Evolutionary conservation across 192 early-diverging fungal genomes (phyloP).

Genomic region (Entomortierella chlamydospora): DNA sequence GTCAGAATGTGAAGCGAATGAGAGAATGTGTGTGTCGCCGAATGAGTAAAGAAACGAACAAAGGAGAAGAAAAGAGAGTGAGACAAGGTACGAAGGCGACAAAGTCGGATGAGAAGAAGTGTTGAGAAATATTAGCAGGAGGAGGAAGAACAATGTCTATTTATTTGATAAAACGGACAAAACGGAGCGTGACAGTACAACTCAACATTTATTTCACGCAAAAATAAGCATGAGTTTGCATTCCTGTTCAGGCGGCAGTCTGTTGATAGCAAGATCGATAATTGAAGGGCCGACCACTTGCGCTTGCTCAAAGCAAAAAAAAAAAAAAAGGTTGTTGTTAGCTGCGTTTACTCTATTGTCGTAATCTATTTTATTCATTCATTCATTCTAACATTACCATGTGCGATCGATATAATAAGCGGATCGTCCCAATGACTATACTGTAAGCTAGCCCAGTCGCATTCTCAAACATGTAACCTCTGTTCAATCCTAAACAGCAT

Average conservation of each 20-base stretch:
- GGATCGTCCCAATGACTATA: background rate
- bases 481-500: too few species aligned
- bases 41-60: background rate
- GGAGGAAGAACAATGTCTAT: background rate
- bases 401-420: slow-evolving; percentile 1
- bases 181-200: background rate
- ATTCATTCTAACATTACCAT: slow-evolving; percentile 7
- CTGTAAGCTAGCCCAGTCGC: too few species aligned
- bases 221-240: slow-evolving; percentile 3
- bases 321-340: background rate
- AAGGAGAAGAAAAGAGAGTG: background rate
- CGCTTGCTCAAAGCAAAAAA: background rate
- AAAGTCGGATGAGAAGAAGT: slow-evolving; percentile 8
- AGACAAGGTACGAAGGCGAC: background rate
- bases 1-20: background rate
- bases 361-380: background rate
- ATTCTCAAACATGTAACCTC: too few species aligned
- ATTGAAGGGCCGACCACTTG: slow-evolving; percentile 14
- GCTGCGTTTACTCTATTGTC: background rate
- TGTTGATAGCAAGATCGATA: background rate
- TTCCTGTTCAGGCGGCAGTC: background rate
- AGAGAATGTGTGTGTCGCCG: background rate
- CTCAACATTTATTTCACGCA: slow-evolving; percentile 1
- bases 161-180: background rate
- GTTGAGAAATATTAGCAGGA: background rate